Evolutionary conservation across 208 protist genomes (phyloP).

Genomic region (Leishmania guyanensis): DNA sequence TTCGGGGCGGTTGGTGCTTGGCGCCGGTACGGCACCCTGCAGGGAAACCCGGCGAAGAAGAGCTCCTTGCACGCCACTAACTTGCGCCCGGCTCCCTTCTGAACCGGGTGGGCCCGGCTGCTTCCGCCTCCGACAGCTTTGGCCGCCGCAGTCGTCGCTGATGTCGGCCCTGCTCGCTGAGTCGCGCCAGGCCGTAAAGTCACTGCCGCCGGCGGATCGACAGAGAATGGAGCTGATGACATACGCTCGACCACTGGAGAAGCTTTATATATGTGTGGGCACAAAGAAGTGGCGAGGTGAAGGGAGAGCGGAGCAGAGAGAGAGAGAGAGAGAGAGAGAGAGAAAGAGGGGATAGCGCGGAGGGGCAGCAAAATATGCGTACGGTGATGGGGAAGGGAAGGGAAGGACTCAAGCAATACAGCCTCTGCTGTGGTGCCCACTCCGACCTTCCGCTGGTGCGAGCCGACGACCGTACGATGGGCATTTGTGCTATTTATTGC

Average conservation of each 20-base stretch:
- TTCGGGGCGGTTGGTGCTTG: background rate
- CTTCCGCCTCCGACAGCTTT: background rate
- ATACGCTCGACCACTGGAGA: background rate
- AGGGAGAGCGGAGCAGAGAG: background rate
- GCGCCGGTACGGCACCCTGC: background rate
- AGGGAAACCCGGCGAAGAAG: slow-evolving; percentile 75
- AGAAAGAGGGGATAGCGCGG: background rate
- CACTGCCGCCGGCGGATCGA: background rate
- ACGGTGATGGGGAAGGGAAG: background rate
- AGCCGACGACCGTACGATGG: background rate
- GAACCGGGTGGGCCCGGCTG: background rate
- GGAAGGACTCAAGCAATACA: background rate
- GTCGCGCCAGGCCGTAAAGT: background rate
- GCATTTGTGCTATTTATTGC: too few species aligned
- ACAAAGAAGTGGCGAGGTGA: background rate
- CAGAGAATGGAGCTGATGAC: background rate
- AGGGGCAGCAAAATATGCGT: background rate
- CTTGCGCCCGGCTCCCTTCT: background rate
- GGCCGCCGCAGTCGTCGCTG: background rate
- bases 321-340: background rate
- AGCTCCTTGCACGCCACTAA: slow-evolving; percentile 49
- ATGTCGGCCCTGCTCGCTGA: background rate
- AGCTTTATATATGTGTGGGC: background rate
- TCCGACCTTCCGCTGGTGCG: background rate
- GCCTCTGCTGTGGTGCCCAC: background rate